Base-by-base conservation (phyloP, 768 basidiomycete genomes). In the Leccinum arenicola region DNA sequence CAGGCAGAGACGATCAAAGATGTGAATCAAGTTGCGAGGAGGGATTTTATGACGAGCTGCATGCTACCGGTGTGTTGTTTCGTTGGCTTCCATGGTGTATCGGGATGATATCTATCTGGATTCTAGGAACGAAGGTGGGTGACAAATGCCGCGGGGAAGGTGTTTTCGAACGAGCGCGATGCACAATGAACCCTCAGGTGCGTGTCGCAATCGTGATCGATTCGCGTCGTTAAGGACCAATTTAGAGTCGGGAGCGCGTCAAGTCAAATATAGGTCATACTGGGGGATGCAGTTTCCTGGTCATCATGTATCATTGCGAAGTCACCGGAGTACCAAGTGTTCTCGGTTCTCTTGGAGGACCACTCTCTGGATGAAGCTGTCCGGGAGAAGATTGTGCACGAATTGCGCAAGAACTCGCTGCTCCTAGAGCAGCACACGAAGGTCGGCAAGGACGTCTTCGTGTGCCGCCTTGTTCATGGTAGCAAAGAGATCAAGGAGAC, bases 91-190 rank as follows among this genome's bases (percentile, higher is more conserved):
- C 5, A 45, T 3, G 25, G 12, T 12, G 33, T 14, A 31, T 12
- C 15, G 12, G 7, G 1, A 10, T 17, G 51, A 23, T 50, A 38
- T 17, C 63, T 52, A 68, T 50, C 6, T 7, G 12, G 9, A 47
- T 49, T 45, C 3, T 48, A 68, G 66, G 67, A 50, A 82, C 82
- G 3, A 74, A 76, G 36, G 73, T 68, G 31, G 82, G 81, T 1
- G 82, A 83, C 77, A 10, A 82, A 82, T 56, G 78, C 78, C 71
- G 78, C 79, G 21, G 81, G 81, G 1, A 68, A 69, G 31, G 61
- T 72, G 9, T 75, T 76, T 45, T 62, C 70, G 23, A 55, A 68
- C 31, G 64, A 65, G 12, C 65, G 69, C 12, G 56, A 64, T 29
- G 56, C 3, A 12, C 49, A 60, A 25, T 65, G 62, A 25, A 56